phyloP scores from a whole-genome alignment of 2,329 filamentous ascomycete species.

The Xylaria sp. region DNA sequence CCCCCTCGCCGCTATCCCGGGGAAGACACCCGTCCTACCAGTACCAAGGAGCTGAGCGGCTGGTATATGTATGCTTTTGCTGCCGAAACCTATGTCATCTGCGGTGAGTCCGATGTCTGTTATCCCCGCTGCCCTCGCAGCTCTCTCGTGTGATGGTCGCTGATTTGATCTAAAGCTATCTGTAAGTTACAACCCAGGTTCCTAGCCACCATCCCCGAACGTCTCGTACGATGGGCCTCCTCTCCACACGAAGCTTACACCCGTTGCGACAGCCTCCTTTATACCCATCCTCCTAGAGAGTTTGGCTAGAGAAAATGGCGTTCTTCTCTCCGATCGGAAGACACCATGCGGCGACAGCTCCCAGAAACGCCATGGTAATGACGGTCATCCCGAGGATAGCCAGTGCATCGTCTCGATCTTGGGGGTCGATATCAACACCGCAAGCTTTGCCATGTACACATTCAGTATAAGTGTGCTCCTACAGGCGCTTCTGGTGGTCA shows the following conservation, averaged over 20 bases:
- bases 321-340: slow-evolving; percentile 77
- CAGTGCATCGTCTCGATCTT: slow-evolving; percentile 86
- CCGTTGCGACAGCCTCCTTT: slow-evolving; percentile 73
- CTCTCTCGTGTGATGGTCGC: not conserved
- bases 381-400: slow-evolving; percentile 50
- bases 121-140: not conserved
- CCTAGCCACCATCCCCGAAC: not conserved
- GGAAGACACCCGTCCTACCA: slow-evolving; percentile 89
- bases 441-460: slow-evolving; percentile 97
- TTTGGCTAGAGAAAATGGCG: slow-evolving; percentile 88
- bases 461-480: slow-evolving; percentile 91
- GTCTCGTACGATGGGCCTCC: not conserved
- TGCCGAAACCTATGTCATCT: slow-evolving; percentile 94
- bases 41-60: slow-evolving; percentile 82
- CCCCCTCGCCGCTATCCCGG: slow-evolving; percentile 68
- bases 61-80: slow-evolving; percentile 98
- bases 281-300: slow-evolving; percentile 95
- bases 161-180: slow-evolving; percentile 30
- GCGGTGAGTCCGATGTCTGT: slow-evolving; percentile 66
- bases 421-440: slow-evolving; percentile 89
- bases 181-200: slow-evolving; percentile 33
- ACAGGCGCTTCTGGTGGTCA: slow-evolving; percentile 89
- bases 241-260: slow-evolving; percentile 19
- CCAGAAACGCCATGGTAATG: slow-evolving; percentile 48
- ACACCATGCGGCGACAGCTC: slow-evolving; percentile 75